Evolutionary conservation across 441 rosid species (phyloP), one percentile per base, ranked within the genome.

Genomic region (Euphorbia schlechtendalii): DNA sequence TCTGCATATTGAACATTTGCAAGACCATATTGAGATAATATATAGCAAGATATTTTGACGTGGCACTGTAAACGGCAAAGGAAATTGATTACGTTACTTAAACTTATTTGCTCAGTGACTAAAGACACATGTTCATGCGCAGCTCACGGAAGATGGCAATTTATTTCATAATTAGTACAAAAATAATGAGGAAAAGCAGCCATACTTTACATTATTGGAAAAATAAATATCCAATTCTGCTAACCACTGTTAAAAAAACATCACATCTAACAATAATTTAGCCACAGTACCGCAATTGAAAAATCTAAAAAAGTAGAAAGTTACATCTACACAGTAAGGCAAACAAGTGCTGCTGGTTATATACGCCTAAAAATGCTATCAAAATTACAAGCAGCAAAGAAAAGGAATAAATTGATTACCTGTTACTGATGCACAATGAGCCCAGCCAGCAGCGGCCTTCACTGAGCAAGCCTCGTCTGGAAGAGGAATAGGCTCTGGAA

Each of bases 401-500:
- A 14, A 1, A 0, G 56, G 22, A 45, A 20, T 5, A n/a, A n/a
- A n/a, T n/a, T n/a, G 21, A 54, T 24, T 38, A 89, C 96, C 96
- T 69, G 92, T 85, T 45, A 84, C 88, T 24, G 96, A 82, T 58
- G 81, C 89, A 74, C 96, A 92, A 69, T 92, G 98, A 10, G 96
- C 96, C 98, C 98, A 89, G 63, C 96, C 96, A 10, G 96, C 93
- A 15, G 87, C 89, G 24, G 96, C 96, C 63, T 79, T 86, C 68
- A 83, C 73, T 43, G 86, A 70, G 58, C 81, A 73, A 69, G 82
- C 80, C 54, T 88, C 92, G 17, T 75, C 66, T 40, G 94, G 96
- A 52, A 88, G 96, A 68, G 90, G 92, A 75, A 89, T 80, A 55
- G 92, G 85, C 79, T 88, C 96, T 5, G 96, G 98, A 67, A 75